Base-by-base conservation (phyloP, 306 rosid species). In the Adenanthera pavonina region DNA sequence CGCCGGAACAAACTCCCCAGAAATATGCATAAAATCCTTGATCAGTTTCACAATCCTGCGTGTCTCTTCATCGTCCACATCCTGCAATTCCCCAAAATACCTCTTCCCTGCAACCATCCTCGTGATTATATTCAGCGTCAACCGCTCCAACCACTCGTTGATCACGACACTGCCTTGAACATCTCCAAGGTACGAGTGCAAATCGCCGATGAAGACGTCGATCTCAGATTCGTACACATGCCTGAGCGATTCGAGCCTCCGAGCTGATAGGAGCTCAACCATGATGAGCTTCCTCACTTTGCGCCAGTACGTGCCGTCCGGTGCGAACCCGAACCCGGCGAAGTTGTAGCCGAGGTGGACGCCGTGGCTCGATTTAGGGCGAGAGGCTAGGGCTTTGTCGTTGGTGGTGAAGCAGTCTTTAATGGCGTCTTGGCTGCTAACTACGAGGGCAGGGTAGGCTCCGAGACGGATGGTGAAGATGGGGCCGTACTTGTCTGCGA, bases 261-360 rank as follows among this genome's bases (percentile, higher is more conserved):
- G 89, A 61, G 83, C 16, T 0, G 89, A 85, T 53, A 90, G 86
- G 10, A 90, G 48, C 49, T 88, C 91, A 15, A 84, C 47, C 86
- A 81, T 64, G 72, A 53, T 56, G 25, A 90, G 44, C 77, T 90
- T 90, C 52, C 85, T 86, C n/a, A 88, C 4, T 59, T 78, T 74
- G 46, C 79, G 78, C 89, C 90, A 89, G 12, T 80, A 84, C 0
- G 81, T 0, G 6, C 92, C 92, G 82, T 86, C 84, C 3, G 88
- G 74, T 1, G 89, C 87, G 61, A 87, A 89, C 44, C 91, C 91
- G 66, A 84, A 89, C 0, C 84, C 85, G 19, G 91, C 93, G 35
- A 4, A 82, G 79, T 91, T 65, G 69, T 87, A 87, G 49, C 88
- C 89, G 19, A 91, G 85, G 87, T 82, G 36, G 25, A 74, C 47